Conservation (phyloP, 306 rosid genomes). For the Pyrus communis region DNA sequence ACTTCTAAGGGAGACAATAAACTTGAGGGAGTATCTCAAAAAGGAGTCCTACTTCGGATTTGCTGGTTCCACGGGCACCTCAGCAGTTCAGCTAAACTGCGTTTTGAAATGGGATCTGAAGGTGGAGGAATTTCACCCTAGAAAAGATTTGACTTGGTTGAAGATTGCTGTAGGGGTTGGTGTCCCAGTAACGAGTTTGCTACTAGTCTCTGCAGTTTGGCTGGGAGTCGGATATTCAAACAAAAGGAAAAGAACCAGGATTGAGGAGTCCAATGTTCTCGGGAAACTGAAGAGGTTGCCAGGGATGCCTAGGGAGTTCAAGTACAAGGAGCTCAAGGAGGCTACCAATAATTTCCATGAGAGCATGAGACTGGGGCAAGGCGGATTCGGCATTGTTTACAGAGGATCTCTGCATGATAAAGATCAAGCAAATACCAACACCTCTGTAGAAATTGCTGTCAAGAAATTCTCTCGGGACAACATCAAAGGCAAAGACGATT, state of each 20-base stretch:
- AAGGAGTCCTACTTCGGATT: conserved; percentile 35
- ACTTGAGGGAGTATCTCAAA: conserved; percentile 19
- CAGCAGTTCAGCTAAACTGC: conserved; percentile 28
- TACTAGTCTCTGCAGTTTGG: conserved; percentile 3
- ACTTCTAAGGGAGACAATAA: conserved; percentile 19
- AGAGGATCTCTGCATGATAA: conserved; percentile 30
- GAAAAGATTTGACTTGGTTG: conserved; percentile 13
- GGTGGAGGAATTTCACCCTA: conserved; percentile 7
- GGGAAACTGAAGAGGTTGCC: conserved; percentile 36
- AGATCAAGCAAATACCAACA: not conserved
- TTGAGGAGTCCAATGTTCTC: conserved; percentile 22
- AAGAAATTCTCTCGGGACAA: conserved; percentile 41
- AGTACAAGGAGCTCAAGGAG: conserved; percentile 33
- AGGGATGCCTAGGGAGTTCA: conserved; percentile 43
- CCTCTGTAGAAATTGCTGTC: conserved; percentile 28
- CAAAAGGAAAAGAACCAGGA: conserved; percentile 14
- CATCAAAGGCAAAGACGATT: conserved; percentile 36
- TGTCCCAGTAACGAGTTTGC: conserved; percentile 7
- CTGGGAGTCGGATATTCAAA: conserved; percentile 12
- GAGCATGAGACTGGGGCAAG: conserved; percentile 40
- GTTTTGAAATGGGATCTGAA: conserved; percentile 32
- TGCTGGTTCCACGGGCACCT: conserved; percentile 36
- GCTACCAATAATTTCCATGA: conserved; percentile 38
- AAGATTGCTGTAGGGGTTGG: conserved; percentile 26
- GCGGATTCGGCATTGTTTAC: conserved; percentile 47